A percentile compares a stretch with the other conserved stretches of the same genome.
These are phyloP conservation scores for Barnettozyma populi DNA, from an alignment of 805 yeast species.

Conservation along the genomic window DNA sequence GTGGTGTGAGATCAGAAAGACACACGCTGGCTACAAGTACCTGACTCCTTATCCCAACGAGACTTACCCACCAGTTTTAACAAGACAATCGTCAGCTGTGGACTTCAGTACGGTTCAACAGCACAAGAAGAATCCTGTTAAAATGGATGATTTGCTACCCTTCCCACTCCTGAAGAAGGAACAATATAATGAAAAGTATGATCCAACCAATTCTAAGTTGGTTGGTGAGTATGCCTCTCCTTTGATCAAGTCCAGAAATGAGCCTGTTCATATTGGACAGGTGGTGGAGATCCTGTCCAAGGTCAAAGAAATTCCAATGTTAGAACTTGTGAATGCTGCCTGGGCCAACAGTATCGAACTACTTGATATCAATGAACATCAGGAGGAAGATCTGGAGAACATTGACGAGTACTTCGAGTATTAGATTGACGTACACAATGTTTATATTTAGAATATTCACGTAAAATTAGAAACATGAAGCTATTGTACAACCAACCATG, in stretches of 20 bases:
- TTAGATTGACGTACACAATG: background rate
- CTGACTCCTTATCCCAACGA: constrained; percentile 52
- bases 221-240: constrained; percentile 30
- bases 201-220: constrained; percentile 22
- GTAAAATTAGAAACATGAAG: background rate
- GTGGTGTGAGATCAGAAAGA: constrained; percentile 90
- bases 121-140: constrained; percentile 9
- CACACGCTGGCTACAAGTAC: constrained; percentile 67
- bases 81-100: constrained; percentile 17
- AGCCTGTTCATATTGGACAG: constrained; percentile 80
- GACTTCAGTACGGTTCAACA: constrained; percentile 7
- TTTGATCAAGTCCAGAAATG: constrained; percentile 80
- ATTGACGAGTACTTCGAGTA: constrained; percentile 4
- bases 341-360: constrained; percentile 47
- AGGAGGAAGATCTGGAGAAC: constrained; percentile 10
- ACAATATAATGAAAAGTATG: constrained; percentile 34
- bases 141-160: constrained; percentile 49
- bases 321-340: constrained; percentile 41
- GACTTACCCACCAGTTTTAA: constrained; percentile 40
- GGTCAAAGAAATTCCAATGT: constrained; percentile 37
- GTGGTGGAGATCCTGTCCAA: constrained; percentile 68
- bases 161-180: constrained; percentile 65
- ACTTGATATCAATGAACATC: constrained; percentile 31
- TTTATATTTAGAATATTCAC: background rate
- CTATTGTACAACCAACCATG: too few relatives aligned